These are phyloP conservation scores for Pyracantha coccinea DNA, from an alignment of 331 rosid genomes.

Conservation along the genomic window DNA sequence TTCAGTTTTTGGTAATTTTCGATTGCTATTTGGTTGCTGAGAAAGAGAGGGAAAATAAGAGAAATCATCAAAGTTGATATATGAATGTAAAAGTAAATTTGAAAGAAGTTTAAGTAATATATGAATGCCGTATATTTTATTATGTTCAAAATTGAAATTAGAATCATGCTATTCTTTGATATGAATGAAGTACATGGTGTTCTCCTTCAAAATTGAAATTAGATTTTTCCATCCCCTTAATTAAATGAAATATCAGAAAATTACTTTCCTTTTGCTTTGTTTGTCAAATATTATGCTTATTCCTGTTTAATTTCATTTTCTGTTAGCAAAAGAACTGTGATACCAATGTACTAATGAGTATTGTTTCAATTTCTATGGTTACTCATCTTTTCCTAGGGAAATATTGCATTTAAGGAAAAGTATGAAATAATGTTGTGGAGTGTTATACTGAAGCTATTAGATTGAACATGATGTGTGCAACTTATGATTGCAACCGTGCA, in stretches of 20 bases:
- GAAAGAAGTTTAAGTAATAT: too few species aligned
- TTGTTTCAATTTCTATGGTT: neutral
- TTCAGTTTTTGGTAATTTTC: neutral
- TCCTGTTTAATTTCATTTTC: neutral
- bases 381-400: slow-evolving; percentile 39
- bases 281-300: too few species aligned
- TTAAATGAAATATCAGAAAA: too few species aligned
- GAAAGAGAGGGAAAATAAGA: neutral
- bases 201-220: too few species aligned
- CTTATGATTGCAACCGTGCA: slow-evolving; percentile 66
- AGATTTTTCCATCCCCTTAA: too few species aligned
- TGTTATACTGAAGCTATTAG: slow-evolving; percentile 67
- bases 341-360: neutral
- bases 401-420: slow-evolving; percentile 59
- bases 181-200: too few species aligned
- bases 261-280: too few species aligned
- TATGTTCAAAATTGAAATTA: too few species aligned
- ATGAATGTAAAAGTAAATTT: too few species aligned
- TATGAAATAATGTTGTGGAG: slow-evolving; percentile 63
- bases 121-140: too few species aligned
- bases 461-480: slow-evolving; percentile 41
- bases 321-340: neutral
- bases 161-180: too few species aligned
- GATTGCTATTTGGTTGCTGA: neutral
- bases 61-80: neutral